A percentile compares a stretch with the other conserved stretches of the same genome.
Conservation (phyloP, 2,329 filamentous ascomycete species). For the Beauveria varroae region DNA sequence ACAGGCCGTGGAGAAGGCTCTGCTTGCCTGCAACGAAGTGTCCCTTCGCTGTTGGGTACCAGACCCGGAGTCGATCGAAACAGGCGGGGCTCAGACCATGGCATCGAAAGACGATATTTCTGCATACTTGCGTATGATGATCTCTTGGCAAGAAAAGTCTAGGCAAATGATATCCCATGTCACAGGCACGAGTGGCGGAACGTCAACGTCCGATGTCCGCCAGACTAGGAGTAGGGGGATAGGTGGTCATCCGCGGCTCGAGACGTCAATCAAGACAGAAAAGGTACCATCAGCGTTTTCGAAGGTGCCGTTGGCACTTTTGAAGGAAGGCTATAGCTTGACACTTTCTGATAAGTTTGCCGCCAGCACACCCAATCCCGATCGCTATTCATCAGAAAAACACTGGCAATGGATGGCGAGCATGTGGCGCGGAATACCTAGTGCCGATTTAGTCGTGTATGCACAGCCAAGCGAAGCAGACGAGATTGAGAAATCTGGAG, state of each 20-base stretch:
- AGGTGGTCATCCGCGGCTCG: constrained; percentile 10
- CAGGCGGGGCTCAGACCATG: constrained; percentile 14
- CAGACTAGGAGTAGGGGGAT: constrained; percentile 8
- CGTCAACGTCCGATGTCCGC: neutral
- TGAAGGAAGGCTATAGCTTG: constrained; percentile 73
- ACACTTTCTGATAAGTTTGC: constrained; percentile 71
- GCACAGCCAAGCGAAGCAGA: constrained; percentile 37
- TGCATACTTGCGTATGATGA: constrained; percentile 61
- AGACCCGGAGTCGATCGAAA: constrained; percentile 17
- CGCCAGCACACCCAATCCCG: constrained; percentile 63
- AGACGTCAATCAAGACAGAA: constrained; percentile 9
- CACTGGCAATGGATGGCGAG: constrained; percentile 98
- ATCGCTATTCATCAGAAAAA: constrained; percentile 73
- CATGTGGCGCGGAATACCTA: constrained; percentile 80
- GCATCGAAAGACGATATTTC: constrained; percentile 35
- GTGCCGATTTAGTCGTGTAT: constrained; percentile 72
- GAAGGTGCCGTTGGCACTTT: constrained; percentile 61
- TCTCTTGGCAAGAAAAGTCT: constrained; percentile 68
- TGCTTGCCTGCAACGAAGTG: constrained; percentile 38
- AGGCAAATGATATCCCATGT: constrained; percentile 56
- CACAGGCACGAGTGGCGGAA: constrained; percentile 20
- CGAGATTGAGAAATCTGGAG: constrained; percentile 29
- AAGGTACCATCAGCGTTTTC: neutral
- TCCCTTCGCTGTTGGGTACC: constrained; percentile 38
- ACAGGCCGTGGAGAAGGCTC: constrained; percentile 55